These are phyloP conservation scores for Polymyxa betae DNA, from an alignment of 208 protist species.

Conservation along the genomic window DNA sequence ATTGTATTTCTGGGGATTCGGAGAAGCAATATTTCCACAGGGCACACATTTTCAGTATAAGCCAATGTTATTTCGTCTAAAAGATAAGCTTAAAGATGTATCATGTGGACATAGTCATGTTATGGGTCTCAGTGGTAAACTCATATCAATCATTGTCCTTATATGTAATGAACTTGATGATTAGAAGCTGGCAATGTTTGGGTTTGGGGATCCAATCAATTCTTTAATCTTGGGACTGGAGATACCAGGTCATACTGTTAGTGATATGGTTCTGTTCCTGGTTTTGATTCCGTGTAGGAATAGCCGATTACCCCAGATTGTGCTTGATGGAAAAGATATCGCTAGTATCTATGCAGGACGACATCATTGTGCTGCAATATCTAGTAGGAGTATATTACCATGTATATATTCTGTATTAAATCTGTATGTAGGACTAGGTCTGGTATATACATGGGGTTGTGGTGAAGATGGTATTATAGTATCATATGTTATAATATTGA, in stretches of 20 bases:
- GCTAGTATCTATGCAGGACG: slow-evolving; percentile 35
- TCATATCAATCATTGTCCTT: not conserved
- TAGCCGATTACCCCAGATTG: slow-evolving; percentile 34
- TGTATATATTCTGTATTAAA: not conserved
- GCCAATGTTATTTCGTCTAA: not conserved
- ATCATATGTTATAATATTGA: no score
- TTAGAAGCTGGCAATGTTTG: slow-evolving; percentile 16
- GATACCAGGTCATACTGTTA: not conserved
- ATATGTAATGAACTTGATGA: not conserved
- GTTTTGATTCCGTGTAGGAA: not conserved
- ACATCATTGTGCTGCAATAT: slow-evolving; percentile 57
- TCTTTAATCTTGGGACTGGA: not conserved
- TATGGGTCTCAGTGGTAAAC: not conserved
- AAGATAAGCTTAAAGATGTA: not conserved
- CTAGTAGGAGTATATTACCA: not conserved
- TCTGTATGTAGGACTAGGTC: not conserved
- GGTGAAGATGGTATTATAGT: slow-evolving; percentile 59
- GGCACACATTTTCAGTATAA: slow-evolving; percentile 57
- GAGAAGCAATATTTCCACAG: slow-evolving; percentile 29
- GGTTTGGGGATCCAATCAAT: not conserved
- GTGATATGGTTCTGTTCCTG: not conserved
- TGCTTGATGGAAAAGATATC: slow-evolving; percentile 58
- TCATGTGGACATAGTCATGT: slow-evolving; percentile 38
- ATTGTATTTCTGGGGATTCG: slow-evolving; percentile 59
- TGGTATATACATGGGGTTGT: slow-evolving; percentile 55